Conservation (phyloP, 1,284 basidiomycete species). For the Ustilago crameri region DNA sequence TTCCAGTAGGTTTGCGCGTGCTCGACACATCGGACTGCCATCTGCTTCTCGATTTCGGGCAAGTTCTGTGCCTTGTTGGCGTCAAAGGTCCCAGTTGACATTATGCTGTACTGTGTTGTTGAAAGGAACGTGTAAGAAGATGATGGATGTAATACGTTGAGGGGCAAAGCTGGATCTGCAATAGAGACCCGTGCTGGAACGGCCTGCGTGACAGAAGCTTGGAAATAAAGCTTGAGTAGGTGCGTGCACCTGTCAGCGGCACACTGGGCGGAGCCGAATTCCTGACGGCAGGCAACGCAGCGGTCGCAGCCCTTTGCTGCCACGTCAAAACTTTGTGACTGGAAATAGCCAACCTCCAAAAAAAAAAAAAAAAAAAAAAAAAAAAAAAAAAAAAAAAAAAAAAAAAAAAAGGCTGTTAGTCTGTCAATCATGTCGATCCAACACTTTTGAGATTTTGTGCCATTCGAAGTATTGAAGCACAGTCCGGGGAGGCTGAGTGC, state of each 20-base stretch:
- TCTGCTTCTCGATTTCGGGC: constrained; percentile 95
- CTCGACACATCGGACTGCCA: constrained; percentile 89
- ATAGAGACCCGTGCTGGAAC: not conserved
- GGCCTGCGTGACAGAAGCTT: not conserved
- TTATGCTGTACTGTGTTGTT: constrained; percentile 13
- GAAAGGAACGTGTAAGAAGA: not conserved
- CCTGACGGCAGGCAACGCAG: not conserved
- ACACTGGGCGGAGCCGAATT: constrained; percentile 11
- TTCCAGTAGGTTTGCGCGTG: constrained; percentile 90
- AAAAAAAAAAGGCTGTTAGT: too few species aligned
- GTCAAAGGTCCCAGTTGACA: constrained; percentile 60
- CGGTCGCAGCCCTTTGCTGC: not conserved
- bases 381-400: too few species aligned
- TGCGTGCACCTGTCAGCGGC: constrained; percentile 2
- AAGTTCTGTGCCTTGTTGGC: constrained; percentile 77
- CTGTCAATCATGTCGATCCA: too few species aligned
- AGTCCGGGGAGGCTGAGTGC: too few species aligned
- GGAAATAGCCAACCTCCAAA: too few species aligned
- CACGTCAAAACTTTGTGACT: not conserved
- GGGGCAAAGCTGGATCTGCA: too few species aligned
- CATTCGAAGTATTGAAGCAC: too few species aligned
- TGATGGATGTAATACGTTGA: too few species aligned
- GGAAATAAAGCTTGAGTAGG: constrained; percentile 2
- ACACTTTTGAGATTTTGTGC: too few species aligned
- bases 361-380: too few species aligned